Evolutionary conservation across 2,329 filamentous ascomycete species (phyloP).

Genomic region (Fusarium marasasianum): DNA sequence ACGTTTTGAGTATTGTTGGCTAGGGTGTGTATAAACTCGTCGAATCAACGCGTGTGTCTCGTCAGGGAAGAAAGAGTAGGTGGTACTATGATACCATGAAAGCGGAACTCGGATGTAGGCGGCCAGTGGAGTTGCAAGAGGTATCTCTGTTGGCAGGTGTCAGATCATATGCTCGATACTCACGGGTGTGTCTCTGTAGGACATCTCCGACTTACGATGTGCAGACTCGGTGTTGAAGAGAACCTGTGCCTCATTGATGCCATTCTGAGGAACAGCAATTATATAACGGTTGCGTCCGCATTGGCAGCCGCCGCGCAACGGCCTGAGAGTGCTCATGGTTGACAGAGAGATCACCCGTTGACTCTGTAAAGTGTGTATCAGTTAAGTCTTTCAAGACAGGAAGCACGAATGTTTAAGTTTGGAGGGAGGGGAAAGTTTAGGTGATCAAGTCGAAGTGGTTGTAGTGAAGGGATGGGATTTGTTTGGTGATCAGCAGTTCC

Average conservation of each 20-base stretch:
- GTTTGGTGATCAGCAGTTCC: slow-evolving; percentile 28
- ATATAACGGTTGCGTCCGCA: slow-evolving; percentile 88
- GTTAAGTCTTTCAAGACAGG: neutral
- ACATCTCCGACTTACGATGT: slow-evolving; percentile 70
- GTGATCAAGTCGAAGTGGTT: slow-evolving; percentile 9
- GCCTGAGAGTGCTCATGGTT: slow-evolving; percentile 59
- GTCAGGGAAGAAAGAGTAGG: slow-evolving; percentile 79
- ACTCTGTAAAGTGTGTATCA: neutral
- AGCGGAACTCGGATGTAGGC: slow-evolving; percentile 87
- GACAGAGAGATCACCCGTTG: neutral
- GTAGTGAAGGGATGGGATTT: slow-evolving; percentile 15
- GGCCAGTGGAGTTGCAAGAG: slow-evolving; percentile 76
- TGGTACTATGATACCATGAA: slow-evolving; percentile 80
- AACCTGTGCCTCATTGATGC: slow-evolving; percentile 68
- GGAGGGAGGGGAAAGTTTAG: neutral
- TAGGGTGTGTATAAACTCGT: slow-evolving; percentile 70
- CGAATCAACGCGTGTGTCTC: slow-evolving; percentile 76
- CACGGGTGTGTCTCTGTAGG: neutral
- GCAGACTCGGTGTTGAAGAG: slow-evolving; percentile 77
- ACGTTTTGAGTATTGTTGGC: slow-evolving; percentile 69
- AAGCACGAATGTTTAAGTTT: neutral
- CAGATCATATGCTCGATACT: slow-evolving; percentile 7
- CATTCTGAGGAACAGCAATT: slow-evolving; percentile 71
- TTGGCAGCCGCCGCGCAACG: slow-evolving; percentile 79
- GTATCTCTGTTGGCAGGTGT: slow-evolving; percentile 59